phyloP scores from a whole-genome alignment of 345 rosid species.

The Populus ilicifolia region DNA sequence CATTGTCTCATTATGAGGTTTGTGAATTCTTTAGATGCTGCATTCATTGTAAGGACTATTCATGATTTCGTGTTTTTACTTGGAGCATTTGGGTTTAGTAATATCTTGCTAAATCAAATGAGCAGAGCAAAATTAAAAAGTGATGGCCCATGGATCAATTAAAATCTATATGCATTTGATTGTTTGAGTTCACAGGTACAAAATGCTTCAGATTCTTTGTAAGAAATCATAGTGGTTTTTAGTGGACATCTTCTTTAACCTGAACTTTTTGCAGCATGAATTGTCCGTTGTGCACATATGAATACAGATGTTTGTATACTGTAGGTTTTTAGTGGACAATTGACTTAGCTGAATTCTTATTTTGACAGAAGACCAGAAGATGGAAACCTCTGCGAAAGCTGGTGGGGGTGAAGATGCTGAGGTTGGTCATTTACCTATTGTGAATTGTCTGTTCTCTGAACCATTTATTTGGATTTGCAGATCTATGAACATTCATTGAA shows the following conservation, averaged over 20 bases:
- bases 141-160: background rate
- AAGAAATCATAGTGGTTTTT: background rate
- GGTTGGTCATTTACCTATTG: slow-evolving; percentile 6
- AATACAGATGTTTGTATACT: background rate
- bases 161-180: background rate
- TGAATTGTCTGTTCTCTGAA: background rate
- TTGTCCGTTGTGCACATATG: background rate
- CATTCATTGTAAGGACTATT: background rate
- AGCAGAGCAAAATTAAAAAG: background rate
- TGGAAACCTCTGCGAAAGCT: slow-evolving; percentile 16
- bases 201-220: background rate
- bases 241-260: background rate
- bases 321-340: background rate
- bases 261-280: background rate
- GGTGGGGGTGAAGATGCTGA: slow-evolving; percentile 17
- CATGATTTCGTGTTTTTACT: background rate
- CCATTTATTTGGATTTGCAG: background rate
- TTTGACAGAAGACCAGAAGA: slow-evolving; percentile 16
- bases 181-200: background rate
- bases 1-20: background rate
- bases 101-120: background rate
- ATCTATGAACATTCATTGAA: background rate
- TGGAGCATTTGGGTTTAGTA: background rate
- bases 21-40: background rate
- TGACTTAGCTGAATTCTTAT: background rate